A percentile compares a stretch with the other conserved stretches of the same genome.
phyloP scores from a whole-genome alignment of 2,329 filamentous ascomycete genomes.

The Fusarium pininemorale region DNA sequence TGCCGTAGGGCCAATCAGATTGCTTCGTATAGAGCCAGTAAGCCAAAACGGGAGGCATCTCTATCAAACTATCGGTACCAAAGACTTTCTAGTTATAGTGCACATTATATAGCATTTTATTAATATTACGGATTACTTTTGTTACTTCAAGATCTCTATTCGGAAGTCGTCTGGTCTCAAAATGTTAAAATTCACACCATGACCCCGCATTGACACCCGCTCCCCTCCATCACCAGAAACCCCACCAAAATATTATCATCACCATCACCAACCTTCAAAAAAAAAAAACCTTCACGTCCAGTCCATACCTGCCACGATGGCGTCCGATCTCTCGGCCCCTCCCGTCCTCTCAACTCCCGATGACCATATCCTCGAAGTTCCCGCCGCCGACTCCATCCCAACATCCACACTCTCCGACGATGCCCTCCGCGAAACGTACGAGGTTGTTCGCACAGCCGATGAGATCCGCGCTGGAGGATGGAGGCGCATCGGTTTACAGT shows the following conservation, averaged over 20 bases:
- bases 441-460: constrained; percentile 79
- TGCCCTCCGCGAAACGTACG: constrained; percentile 81
- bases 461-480: constrained; percentile 80
- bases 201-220: constrained; percentile 46
- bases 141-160: neutral
- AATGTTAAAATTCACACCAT: neutral
- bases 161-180: neutral
- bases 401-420: constrained; percentile 62
- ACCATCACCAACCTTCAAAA: constrained; percentile 15
- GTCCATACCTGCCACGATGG: constrained; percentile 48
- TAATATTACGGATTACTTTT: neutral
- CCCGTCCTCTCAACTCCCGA: constrained; percentile 73
- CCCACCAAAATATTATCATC: constrained; percentile 37
- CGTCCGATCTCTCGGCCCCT: constrained; percentile 58
- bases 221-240: constrained; percentile 23
- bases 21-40: neutral
- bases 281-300: neutral
- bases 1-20: neutral
- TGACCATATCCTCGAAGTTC: constrained; percentile 65
- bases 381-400: constrained; percentile 49
- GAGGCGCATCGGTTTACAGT: constrained; percentile 87
- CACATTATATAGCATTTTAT: too few species aligned
- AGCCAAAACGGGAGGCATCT: neutral
- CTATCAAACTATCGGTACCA: too few species aligned
- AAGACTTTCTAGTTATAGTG: too few species aligned